These are phyloP conservation scores for Sugiyamaella valdiviana DNA, from an alignment of 805 yeast genomes.

Conservation along the genomic window DNA sequence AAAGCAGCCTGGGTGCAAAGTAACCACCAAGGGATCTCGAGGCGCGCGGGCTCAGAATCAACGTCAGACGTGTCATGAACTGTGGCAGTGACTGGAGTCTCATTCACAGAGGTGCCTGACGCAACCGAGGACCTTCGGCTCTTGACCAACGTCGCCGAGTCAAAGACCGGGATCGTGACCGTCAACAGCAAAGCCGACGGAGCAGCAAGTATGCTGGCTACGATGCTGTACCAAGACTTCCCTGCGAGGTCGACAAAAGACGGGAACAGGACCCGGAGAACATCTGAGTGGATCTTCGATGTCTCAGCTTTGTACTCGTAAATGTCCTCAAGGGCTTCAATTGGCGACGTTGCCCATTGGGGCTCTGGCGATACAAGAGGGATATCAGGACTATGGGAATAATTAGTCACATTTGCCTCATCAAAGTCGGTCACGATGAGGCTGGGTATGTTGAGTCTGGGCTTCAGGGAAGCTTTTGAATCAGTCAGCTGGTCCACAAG, in stretches of 20 bases:
- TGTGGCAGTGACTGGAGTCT: background rate
- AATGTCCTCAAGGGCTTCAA: background rate
- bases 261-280: slow-evolving; percentile 25
- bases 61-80: background rate
- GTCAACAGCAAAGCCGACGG: slow-evolving; percentile 31
- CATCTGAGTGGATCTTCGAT: background rate
- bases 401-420: background rate
- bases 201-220: slow-evolving; percentile 27
- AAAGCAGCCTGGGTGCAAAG: slow-evolving; percentile 31
- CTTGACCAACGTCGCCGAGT: slow-evolving; percentile 13
- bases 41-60: background rate
- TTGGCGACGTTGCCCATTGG: background rate
- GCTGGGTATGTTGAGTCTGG: background rate
- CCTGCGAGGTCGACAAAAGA: slow-evolving; percentile 22
- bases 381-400: background rate
- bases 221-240: slow-evolving; percentile 22
- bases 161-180: slow-evolving; percentile 30
- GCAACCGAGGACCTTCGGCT: background rate
- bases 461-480: background rate
- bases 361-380: background rate
- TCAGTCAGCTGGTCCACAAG: slow-evolving; percentile 16
- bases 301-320: background rate
- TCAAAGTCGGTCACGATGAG: background rate
- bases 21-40: slow-evolving; percentile 10
- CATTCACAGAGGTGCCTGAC: background rate